Percentiles rank a stretch among this genome's conserved stretches.
Conservation (phyloP, 768 basidiomycete species). For the Tephrocybe sp. region DNA sequence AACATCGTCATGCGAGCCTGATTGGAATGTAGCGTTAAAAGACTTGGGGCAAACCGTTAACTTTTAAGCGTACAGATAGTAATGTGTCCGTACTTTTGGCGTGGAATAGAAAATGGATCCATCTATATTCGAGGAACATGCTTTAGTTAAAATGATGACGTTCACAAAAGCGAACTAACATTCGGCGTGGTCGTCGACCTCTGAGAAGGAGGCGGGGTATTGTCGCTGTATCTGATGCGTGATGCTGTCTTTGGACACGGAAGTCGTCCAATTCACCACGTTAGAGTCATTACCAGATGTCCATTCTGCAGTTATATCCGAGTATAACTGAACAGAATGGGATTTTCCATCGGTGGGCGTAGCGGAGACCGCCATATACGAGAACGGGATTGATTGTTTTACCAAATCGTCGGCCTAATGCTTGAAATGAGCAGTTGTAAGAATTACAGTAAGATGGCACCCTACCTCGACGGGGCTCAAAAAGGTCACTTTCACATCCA, state of each 20-base stretch:
- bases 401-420: slow-evolving; percentile 58
- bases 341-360: slow-evolving; percentile 44
- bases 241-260: slow-evolving; percentile 9
- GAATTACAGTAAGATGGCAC: not conserved
- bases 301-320: slow-evolving; percentile 55
- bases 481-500: slow-evolving; percentile 60
- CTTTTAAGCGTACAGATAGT: no score
- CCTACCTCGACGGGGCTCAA: slow-evolving; percentile 65
- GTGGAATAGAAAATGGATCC: slow-evolving; percentile 66
- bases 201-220: slow-evolving; percentile 7
- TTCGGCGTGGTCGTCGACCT: slow-evolving; percentile 51
- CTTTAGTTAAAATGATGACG: slow-evolving; percentile 8
- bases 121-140: slow-evolving; percentile 40
- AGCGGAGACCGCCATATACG: slow-evolving; percentile 52
- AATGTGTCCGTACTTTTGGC: slow-evolving; percentile 35
- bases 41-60: slow-evolving; percentile 19
- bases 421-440: no score
- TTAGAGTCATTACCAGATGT: slow-evolving; percentile 12
- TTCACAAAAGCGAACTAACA: slow-evolving; percentile 23
- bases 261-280: slow-evolving; percentile 53
- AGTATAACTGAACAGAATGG: slow-evolving; percentile 54
- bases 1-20: slow-evolving; percentile 49
- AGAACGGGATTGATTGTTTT: slow-evolving; percentile 60
- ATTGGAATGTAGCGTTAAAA: slow-evolving; percentile 52
- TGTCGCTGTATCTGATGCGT: slow-evolving; percentile 15